phyloP scores from a whole-genome alignment of 2,329 filamentous ascomycete species.

The Dryadomyces quercus-mongolicae region DNA sequence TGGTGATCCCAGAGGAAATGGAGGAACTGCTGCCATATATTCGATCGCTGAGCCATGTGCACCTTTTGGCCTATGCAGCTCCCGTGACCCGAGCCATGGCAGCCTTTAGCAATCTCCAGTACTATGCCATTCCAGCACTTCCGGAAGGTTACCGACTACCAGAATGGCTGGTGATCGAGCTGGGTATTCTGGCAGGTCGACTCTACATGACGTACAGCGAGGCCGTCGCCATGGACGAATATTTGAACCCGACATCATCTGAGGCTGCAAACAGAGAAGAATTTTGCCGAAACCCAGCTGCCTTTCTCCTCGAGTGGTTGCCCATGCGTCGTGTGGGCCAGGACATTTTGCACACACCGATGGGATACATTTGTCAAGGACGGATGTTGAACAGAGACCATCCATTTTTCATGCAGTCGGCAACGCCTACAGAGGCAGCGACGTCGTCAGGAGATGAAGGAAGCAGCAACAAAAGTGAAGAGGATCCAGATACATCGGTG shows the following conservation, averaged over 20 bases:
- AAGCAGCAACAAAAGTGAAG: no score
- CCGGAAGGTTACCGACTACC: slow-evolving; percentile 29
- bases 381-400: slow-evolving; percentile 35
- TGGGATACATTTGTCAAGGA: slow-evolving; percentile 43
- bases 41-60: slow-evolving; percentile 6
- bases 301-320: slow-evolving; percentile 46
- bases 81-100: slow-evolving; percentile 49
- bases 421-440: not conserved
- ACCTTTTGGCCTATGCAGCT: slow-evolving; percentile 40
- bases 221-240: slow-evolving; percentile 20
- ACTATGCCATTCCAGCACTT: slow-evolving; percentile 37
- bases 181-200: slow-evolving; percentile 48
- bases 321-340: slow-evolving; percentile 39
- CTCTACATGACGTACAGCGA: slow-evolving; percentile 46
- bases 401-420: slow-evolving; percentile 32
- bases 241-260: slow-evolving; percentile 14
- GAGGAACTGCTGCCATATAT: slow-evolving; percentile 39
- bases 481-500: no score
- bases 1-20: slow-evolving; percentile 53
- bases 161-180: slow-evolving; percentile 40
- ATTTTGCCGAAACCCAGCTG: slow-evolving; percentile 22
- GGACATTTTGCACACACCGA: slow-evolving; percentile 44
- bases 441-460: not conserved
- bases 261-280: not conserved
- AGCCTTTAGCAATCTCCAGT: slow-evolving; percentile 41